Evolutionary conservation across 192 early-diverging fungal species (phyloP).

Genomic region (Coemansia aciculifera): DNA sequence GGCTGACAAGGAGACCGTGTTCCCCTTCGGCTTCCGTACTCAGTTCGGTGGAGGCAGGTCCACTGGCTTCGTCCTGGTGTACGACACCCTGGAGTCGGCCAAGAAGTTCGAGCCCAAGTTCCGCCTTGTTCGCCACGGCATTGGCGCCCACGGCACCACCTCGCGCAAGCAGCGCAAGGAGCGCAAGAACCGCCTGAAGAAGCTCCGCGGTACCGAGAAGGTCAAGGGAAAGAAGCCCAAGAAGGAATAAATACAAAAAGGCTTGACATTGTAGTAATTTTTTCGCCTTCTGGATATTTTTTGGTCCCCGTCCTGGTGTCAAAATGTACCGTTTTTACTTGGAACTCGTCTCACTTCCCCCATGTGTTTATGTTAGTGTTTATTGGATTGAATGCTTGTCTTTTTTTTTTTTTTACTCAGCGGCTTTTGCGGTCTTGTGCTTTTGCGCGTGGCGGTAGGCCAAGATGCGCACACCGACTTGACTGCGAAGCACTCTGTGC

Average conservation of each 20-base stretch:
- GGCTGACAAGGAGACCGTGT: slow-evolving; percentile 82
- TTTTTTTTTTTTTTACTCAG: background rate
- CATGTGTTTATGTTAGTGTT: background rate
- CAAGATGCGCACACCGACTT: slow-evolving; percentile 37
- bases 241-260: slow-evolving; percentile 22
- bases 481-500: slow-evolving; percentile 60
- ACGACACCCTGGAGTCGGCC: slow-evolving; percentile 88
- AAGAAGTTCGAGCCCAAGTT: slow-evolving; percentile 99
- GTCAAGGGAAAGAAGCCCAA: slow-evolving; percentile 63
- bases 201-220: slow-evolving; percentile 97
- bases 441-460: slow-evolving; percentile 32
- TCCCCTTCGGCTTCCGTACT: slow-evolving; percentile 95
- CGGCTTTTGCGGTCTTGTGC: slow-evolving; percentile 6
- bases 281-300: background rate
- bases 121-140: slow-evolving; percentile 81
- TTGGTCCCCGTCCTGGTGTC: background rate
- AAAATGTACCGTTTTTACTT: slow-evolving; percentile 5
- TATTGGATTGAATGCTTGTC: background rate
- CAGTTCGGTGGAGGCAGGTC: slow-evolving; percentile 95
- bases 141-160: slow-evolving; percentile 61
- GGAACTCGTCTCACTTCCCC: background rate
- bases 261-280: slow-evolving; percentile 11
- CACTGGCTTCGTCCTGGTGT: slow-evolving; percentile 90
- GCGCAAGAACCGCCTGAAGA: slow-evolving; percentile 98
- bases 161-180: slow-evolving; percentile 99